Conservation (phyloP, 768 basidiomycete species). For the Coprinellus micaceus region DNA sequence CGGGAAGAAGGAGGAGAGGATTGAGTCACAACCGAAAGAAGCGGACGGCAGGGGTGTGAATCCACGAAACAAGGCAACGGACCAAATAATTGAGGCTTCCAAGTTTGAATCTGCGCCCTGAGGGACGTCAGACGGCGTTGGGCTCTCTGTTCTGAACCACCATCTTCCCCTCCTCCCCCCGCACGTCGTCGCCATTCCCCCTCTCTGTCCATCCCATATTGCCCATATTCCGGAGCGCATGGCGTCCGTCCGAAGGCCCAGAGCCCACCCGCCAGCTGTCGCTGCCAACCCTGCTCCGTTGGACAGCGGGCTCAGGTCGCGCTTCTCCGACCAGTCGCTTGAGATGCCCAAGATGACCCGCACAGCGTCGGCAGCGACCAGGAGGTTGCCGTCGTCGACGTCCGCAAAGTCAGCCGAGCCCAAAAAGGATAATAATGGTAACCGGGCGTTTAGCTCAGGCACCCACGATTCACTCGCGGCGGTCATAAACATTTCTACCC, state of each 20-base stretch:
- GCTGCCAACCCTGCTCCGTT: conserved; percentile 33
- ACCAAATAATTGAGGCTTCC: background rate
- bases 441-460: conserved; percentile 29
- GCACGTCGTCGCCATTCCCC: conserved; percentile 8
- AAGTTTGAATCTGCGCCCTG: conserved; percentile 15
- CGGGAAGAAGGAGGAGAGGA: background rate
- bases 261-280: conserved; percentile 32
- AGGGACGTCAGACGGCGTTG: conserved; percentile 1
- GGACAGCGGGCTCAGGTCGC: conserved; percentile 45
- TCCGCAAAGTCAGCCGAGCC: conserved; percentile 29
- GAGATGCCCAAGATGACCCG: conserved; percentile 11
- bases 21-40: background rate
- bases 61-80: background rate
- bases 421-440: conserved; percentile 32
- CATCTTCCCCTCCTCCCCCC: conserved; percentile 13
- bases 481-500: conserved; percentile 51
- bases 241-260: conserved; percentile 28
- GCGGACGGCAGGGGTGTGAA: background rate
- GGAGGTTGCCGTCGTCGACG: conserved; percentile 25
- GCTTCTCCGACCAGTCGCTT: conserved; percentile 48
- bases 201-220: conserved; percentile 13
- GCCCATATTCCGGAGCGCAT: conserved; percentile 15
- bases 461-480: conserved; percentile 30
- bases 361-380: conserved; percentile 8
- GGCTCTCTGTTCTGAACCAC: conserved; percentile 11